Base-by-base conservation (phyloP, 2,329 filamentous ascomycete species). In the Talaromyces marneffei region DNA sequence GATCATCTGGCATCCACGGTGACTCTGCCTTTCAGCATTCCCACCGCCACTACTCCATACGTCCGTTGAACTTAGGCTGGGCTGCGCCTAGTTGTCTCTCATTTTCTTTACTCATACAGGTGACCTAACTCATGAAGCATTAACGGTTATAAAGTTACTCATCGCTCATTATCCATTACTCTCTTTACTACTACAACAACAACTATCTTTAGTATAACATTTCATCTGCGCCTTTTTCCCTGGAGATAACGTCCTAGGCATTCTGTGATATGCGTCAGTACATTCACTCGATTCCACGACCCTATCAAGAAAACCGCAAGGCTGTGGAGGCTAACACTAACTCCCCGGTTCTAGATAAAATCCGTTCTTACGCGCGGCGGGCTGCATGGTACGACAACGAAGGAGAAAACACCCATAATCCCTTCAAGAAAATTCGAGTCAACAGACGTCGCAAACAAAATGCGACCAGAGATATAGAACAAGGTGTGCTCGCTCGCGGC, bases 381-480 rank as follows among this genome's bases (percentile, higher is more conserved):
- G 31, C 54, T 57, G 76, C 77, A 44, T 78, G 77, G 76, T 77
- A 77, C 62, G 74, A 75, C 60, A 66, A 72, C 14, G 73, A 76
- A 35, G 75, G 70, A 59, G 71, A 75, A 59, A 66, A 73, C 7
- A 72, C 66, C 4, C 70, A 71, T 58, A 79, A 79, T 57, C 77
- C 77, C 16, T 78, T 78, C 63, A 75, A 74, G 57, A 77, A 77
- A 59, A 71, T 74, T 64, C 70, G 70, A 40, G 55, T 66, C 35
- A 69, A 67, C 27, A 68, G 67, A 14, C 68, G 63, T 20, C 69
- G 70, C 44, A 65, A 50, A n/a, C 25, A 18, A 4, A 33, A 67
- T n/a, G 62, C 65, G 33, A 70, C 72, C 35, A 66, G 70, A 31
- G 67, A 72, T 52, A 64, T 74, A n/a, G 72, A 76, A 61, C 65